Base-by-base conservation (phyloP, 1,284 basidiomycete genomes). In the Pseudozyma tsukubaensis region DNA sequence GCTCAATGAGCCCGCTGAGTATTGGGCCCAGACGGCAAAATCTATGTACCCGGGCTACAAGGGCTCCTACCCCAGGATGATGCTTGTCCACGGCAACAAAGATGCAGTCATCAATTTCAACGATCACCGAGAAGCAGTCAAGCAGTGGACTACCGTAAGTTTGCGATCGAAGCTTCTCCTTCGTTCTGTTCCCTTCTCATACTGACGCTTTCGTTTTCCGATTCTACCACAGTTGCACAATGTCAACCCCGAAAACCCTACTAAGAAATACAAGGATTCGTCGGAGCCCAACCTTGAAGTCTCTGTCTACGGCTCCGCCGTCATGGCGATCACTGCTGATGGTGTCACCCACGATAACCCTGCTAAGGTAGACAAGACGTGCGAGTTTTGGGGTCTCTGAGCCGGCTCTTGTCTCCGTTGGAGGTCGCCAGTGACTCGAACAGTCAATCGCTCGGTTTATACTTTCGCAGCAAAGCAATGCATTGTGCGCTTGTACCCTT, bases 321-420 rank as follows among this genome's bases (percentile, higher is more conserved):
- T 69, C 18, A 40, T 63, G 51, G 66, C 66, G 2, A 37, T 69
- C 10, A 35, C 60, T 19, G 66, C 66, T 35, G 39, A 45, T 9
- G 60, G 60, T 4, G 66, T 69, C 7, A 56, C 50, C 12, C 66
- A 69, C 36, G 29, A 55, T 24, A 59, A 58, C 18, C 66, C 66
- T 10, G 51, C 50, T 12, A 54, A 62, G 29, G 59, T 68, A 18
- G 57, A 52, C 8, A 1, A 35, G 19, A 60, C 58, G 24, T 34
- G 37, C 14, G 40, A 59, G 18, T 67, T 67, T 47, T 67, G 55
- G 36, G 64, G 64, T 16, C 29, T 67, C 9, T 67, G 34, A 53
- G 37, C 8, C 16, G 3, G 16, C 16, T 39, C 37, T 12, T n/a
- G 8, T 3, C 37, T 39, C 37, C 37, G 37, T 39, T 8, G 8